A percentile compares a stretch with the other conserved stretches of the same genome.
phyloP scores from a whole-genome alignment of 495 filamentous ascomycete genomes.

The Neurospora sublineolata region DNA sequence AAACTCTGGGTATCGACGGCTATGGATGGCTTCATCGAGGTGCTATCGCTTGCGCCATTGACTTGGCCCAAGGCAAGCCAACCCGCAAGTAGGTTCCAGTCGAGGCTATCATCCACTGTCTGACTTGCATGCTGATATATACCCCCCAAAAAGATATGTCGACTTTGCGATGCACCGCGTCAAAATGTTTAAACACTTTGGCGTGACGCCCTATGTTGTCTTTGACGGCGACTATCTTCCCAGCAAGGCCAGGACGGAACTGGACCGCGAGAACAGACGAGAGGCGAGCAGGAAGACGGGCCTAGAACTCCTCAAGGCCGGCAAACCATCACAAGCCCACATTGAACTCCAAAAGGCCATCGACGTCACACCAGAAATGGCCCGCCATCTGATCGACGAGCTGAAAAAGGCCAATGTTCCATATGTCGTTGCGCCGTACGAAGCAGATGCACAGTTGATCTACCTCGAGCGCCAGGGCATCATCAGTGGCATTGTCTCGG shows the following conservation, averaged over 20 bases:
- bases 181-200: slow-evolving; percentile 84
- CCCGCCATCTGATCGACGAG: slow-evolving; percentile 80
- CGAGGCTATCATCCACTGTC: not conserved
- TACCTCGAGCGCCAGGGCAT: slow-evolving; percentile 80
- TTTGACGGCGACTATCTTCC: slow-evolving; percentile 96
- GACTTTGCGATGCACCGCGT: slow-evolving; percentile 87
- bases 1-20: slow-evolving; percentile 85
- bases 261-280: slow-evolving; percentile 53
- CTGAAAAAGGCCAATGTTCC: slow-evolving; percentile 66
- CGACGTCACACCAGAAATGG: slow-evolving; percentile 95
- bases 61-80: slow-evolving; percentile 77
- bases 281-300: slow-evolving; percentile 64
- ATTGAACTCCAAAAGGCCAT: slow-evolving; percentile 88
- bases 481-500: slow-evolving; percentile 80
- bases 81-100: slow-evolving; percentile 59
- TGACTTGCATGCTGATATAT: slow-evolving; percentile 8
- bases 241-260: slow-evolving; percentile 88
- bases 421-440: slow-evolving; percentile 93
- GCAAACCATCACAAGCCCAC: slow-evolving; percentile 69
- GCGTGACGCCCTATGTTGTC: slow-evolving; percentile 81
- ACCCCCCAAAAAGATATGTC: slow-evolving; percentile 50
- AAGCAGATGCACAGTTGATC: slow-evolving; percentile 91
- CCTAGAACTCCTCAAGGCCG: slow-evolving; percentile 67
- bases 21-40: slow-evolving; percentile 99
- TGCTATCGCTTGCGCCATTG: slow-evolving; percentile 79